phyloP scores from a whole-genome alignment of 2,329 filamentous ascomycete species.

The Sarocladium brachiariae region DNA sequence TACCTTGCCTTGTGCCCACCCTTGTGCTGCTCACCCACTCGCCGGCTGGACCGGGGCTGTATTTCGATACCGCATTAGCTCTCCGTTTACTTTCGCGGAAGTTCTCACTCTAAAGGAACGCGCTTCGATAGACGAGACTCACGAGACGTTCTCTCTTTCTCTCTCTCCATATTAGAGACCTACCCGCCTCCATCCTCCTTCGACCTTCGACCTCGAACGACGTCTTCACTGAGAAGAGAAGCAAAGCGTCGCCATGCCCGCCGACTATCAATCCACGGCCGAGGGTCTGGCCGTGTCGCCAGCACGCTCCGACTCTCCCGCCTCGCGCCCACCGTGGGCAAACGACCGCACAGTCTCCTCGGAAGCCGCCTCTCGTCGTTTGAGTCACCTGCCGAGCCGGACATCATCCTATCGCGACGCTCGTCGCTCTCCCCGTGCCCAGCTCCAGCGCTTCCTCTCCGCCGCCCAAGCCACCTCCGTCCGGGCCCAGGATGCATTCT shows the following conservation, averaged over 20 bases:
- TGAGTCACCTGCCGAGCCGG: conserved; percentile 22
- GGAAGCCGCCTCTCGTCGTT: conserved; percentile 29
- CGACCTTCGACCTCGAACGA: neutral
- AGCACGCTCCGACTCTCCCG: conserved; percentile 21
- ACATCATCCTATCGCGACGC: conserved; percentile 11
- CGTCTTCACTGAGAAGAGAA: neutral
- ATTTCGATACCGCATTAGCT: no score
- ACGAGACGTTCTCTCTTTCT: no score
- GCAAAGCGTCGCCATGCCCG: conserved; percentile 35
- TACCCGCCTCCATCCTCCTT: no score
- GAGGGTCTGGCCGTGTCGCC: conserved; percentile 40
- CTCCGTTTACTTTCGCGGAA: no score
- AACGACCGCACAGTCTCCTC: neutral
- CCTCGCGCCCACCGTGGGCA: conserved; percentile 11
- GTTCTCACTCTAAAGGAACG: no score
- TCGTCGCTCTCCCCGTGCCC: neutral
- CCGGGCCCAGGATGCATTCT: conserved; percentile 32
- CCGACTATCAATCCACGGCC: conserved; percentile 43
- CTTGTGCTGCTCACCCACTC: no score
- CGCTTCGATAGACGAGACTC: no score
- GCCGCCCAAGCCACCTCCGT: conserved; percentile 11
- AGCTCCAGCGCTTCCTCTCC: neutral
- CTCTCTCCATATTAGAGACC: no score
- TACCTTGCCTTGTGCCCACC: no score
- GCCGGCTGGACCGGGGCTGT: no score